These are phyloP conservation scores for Lactarius quietus DNA, from an alignment of 768 basidiomycete species.

Conservation along the genomic window DNA sequence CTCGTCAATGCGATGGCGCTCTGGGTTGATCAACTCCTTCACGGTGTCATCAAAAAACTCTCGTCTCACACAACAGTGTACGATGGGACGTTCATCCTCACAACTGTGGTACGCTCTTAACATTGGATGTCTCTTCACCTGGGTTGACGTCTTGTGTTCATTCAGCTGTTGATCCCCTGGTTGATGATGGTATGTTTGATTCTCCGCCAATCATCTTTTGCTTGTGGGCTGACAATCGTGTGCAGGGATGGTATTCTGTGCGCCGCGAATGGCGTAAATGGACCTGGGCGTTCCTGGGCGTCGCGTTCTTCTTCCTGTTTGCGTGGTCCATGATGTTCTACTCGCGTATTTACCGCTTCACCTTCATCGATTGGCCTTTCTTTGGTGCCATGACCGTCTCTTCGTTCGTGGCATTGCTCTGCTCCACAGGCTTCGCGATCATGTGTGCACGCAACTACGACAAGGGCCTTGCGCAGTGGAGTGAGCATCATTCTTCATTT, in stretches of 20 bases:
- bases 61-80: slow-evolving; percentile 43
- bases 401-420: slow-evolving; percentile 38
- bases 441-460: slow-evolving; percentile 52
- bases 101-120: slow-evolving; percentile 39
- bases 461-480: slow-evolving; percentile 52
- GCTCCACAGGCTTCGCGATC: slow-evolving; percentile 44
- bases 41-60: slow-evolving; percentile 43
- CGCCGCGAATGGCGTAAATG: slow-evolving; percentile 42
- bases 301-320: slow-evolving; percentile 37
- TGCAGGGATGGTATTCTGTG: slow-evolving; percentile 53
- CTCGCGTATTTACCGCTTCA: slow-evolving; percentile 33
- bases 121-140: neutral
- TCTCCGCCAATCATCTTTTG: neutral
- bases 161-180: slow-evolving; percentile 50
- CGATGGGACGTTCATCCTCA: slow-evolving; percentile 43
- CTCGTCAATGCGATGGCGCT: slow-evolving; percentile 48
- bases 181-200: slow-evolving; percentile 41
- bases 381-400: slow-evolving; percentile 43
- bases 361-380: slow-evolving; percentile 45
- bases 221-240: neutral
- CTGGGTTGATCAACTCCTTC: slow-evolving; percentile 53
- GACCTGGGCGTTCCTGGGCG: slow-evolving; percentile 43
- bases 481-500: slow-evolving; percentile 36
- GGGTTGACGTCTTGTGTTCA: neutral
- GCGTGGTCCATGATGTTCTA: slow-evolving; percentile 30